Conservation (phyloP, 1,139 yeast species). For the Hansenula sp. region DNA sequence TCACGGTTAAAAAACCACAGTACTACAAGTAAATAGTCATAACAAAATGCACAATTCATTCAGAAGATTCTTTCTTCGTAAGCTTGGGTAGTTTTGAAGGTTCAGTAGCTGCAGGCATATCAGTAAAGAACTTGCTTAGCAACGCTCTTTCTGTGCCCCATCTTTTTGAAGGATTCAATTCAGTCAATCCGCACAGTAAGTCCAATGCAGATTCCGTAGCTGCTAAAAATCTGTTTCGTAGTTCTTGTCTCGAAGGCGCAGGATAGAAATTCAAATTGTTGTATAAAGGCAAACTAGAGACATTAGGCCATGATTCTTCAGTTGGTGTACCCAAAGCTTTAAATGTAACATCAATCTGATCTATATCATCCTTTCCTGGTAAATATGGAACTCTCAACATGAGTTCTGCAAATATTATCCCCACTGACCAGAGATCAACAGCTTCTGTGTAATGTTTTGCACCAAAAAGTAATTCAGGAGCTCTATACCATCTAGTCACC, state of each 20-base stretch:
- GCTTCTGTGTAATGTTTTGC: conserved; percentile 87
- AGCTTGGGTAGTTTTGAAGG: conserved; percentile 63
- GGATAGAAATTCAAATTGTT: conserved; percentile 73
- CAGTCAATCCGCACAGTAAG: conserved; percentile 67
- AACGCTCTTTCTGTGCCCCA: conserved; percentile 65
- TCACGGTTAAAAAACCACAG: conserved; percentile 14
- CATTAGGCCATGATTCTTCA: conserved; percentile 89
- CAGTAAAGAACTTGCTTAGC: conserved; percentile 64
- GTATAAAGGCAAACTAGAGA: conserved; percentile 72
- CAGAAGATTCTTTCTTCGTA: conserved; percentile 13
- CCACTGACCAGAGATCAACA: conserved; percentile 92
- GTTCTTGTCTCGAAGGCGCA: conserved; percentile 76
- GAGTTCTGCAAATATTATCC: conserved; percentile 92
- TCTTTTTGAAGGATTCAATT: conserved; percentile 73
- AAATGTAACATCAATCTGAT: conserved; percentile 87
- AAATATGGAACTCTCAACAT: conserved; percentile 93
- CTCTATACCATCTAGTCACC: conserved; percentile 96
- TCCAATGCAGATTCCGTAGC: conserved; percentile 87
- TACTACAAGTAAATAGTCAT: not conserved
- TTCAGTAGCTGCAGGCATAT: conserved; percentile 70
- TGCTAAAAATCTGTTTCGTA: conserved; percentile 82
- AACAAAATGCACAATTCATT: not conserved
- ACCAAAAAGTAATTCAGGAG: conserved; percentile 89
- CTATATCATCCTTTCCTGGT: conserved; percentile 87
- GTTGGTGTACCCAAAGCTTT: conserved; percentile 96